Conservation (phyloP, 768 basidiomycete genomes). For the Amanita pallidorosea region DNA sequence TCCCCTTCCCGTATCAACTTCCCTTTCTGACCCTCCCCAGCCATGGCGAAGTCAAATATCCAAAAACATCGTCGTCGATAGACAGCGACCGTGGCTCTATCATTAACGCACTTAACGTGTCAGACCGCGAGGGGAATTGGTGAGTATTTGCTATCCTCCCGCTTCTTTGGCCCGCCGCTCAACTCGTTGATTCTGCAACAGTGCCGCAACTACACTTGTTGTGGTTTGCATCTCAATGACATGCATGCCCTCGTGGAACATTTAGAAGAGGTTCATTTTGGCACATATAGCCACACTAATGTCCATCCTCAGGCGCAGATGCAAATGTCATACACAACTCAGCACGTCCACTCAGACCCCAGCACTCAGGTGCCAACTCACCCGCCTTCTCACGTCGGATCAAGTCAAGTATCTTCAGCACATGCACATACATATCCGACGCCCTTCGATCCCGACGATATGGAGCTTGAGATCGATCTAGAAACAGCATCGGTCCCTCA, state of each 20-base stretch:
- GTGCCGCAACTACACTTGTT: conserved; percentile 88
- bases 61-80: conserved; percentile 36
- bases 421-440: conserved; percentile 23
- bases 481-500: conserved; percentile 14
- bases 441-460: conserved; percentile 67
- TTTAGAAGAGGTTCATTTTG: conserved; percentile 84
- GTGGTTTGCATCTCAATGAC: conserved; percentile 57
- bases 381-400: conserved; percentile 8
- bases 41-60: conserved; percentile 21
- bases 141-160: conserved; percentile 21
- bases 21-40: conserved; percentile 9
- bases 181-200: conserved; percentile 13
- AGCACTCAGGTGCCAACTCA: conserved; percentile 14
- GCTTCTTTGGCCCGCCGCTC: not conserved
- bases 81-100: conserved; percentile 48
- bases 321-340: conserved; percentile 36
- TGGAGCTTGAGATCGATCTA: conserved; percentile 68
- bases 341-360: conserved; percentile 20
- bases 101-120: conserved; percentile 54
- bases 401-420: conserved; percentile 9
- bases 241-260: conserved; percentile 71
- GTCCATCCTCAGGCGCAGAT: conserved; percentile 26
- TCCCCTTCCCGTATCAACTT: not conserved
- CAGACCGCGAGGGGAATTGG: conserved; percentile 65
- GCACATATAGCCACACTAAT: conserved; percentile 42